phyloP scores from a whole-genome alignment of 768 basidiomycete genomes.

The Chalciporus pseudorubinellus region DNA sequence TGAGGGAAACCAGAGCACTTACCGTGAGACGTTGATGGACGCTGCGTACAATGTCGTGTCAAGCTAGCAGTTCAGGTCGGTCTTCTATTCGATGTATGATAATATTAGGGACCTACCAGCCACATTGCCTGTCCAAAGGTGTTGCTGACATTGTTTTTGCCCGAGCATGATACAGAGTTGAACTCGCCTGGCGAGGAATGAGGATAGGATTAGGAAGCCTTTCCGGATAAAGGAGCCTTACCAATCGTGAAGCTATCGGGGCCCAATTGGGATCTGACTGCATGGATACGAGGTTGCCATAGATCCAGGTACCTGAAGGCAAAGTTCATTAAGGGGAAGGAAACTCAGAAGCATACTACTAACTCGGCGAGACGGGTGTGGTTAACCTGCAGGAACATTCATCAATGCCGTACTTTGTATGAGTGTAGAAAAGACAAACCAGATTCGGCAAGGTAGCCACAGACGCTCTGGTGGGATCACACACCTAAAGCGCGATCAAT shows the following conservation, averaged over 20 bases:
- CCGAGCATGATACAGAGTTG: conserved; percentile 55
- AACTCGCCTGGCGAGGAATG: conserved; percentile 42
- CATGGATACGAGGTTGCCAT: conserved; percentile 52
- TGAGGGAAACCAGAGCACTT: neutral
- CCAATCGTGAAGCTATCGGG: conserved; percentile 49
- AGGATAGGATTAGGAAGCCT: neutral
- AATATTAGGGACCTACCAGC: conserved; percentile 36
- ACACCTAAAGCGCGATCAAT: conserved; percentile 19
- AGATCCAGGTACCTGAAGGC: conserved; percentile 48
- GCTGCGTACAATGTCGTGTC: conserved; percentile 22
- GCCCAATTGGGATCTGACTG: conserved; percentile 46
- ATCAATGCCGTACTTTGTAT: neutral
- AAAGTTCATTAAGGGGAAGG: neutral
- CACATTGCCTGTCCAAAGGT: conserved; percentile 56
- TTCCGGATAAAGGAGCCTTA: conserved; percentile 9
- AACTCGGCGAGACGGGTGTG: conserved; percentile 50
- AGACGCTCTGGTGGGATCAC: conserved; percentile 32
- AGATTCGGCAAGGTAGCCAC: conserved; percentile 51
- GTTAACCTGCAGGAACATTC: conserved; percentile 40
- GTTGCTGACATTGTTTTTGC: conserved; percentile 48
- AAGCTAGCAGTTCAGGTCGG: conserved; percentile 8
- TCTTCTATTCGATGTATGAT: neutral
- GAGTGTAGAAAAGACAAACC: conserved; percentile 24
- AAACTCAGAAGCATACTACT: conserved; percentile 5
- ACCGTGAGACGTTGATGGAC: conserved; percentile 49